A percentile compares a stretch with the other conserved stretches of the same genome.
Conservation (phyloP, 2,329 filamentous ascomycete species). For the Colletotrichum siamense region DNA sequence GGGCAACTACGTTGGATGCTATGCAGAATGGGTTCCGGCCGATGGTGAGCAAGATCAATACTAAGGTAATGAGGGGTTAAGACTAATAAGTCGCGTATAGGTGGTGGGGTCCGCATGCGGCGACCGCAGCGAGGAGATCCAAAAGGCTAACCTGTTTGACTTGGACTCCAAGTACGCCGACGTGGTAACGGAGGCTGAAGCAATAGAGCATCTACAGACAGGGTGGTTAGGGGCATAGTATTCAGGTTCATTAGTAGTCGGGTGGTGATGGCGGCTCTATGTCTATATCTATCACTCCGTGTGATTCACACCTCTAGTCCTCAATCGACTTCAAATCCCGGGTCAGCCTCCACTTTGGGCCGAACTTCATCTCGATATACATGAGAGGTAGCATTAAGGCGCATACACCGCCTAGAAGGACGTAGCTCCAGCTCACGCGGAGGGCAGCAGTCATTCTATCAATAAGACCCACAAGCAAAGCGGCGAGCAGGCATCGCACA, state of each 20-base stretch:
- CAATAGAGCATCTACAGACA: neutral
- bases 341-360: slow-evolving; percentile 23
- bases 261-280: neutral
- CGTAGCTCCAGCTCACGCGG: slow-evolving; percentile 25
- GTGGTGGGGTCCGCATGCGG: neutral
- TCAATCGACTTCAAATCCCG: slow-evolving; percentile 2
- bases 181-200: neutral
- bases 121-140: neutral
- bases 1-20: neutral
- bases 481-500: slow-evolving; percentile 31
- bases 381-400: slow-evolving; percentile 23
- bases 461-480: slow-evolving; percentile 31
- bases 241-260: neutral
- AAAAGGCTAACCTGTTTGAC: neutral
- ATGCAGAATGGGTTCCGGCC: neutral
- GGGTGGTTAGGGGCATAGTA: neutral
- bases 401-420: slow-evolving; percentile 26
- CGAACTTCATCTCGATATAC: slow-evolving; percentile 26
- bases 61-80: neutral
- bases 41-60: neutral
- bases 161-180: neutral
- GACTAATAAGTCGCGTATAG: neutral
- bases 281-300: neutral
- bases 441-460: slow-evolving; percentile 27
- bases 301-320: neutral